Conservation (phyloP, 495 filamentous ascomycete genomes). For the Aspergillus funiculosus region DNA sequence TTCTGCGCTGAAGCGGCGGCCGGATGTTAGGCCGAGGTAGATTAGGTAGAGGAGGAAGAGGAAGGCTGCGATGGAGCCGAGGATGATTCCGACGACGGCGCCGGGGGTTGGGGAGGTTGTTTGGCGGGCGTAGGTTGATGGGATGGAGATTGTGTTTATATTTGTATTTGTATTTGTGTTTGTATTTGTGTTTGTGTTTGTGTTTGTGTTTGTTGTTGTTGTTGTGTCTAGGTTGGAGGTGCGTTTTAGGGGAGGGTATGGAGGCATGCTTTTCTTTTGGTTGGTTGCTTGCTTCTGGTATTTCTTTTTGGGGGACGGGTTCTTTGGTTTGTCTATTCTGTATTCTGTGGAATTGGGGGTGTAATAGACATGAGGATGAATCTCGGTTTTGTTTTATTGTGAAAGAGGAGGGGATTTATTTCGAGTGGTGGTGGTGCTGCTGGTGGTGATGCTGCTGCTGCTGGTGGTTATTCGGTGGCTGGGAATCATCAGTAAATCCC, state of each 20-base stretch:
- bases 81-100: constrained; percentile 73
- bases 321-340: too few species aligned
- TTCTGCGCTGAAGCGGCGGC: constrained; percentile 25
- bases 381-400: not conserved
- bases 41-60: constrained; percentile 69
- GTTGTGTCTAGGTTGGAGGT: not conserved
- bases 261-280: constrained; percentile 2
- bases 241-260: constrained; percentile 4
- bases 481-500: constrained; percentile 2
- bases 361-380: too few species aligned
- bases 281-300: not conserved
- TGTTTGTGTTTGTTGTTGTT: not conserved
- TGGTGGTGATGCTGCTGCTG: not conserved
- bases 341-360: too few species aligned
- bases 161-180: constrained; percentile 1
- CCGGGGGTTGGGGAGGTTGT: constrained; percentile 58
- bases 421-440: not conserved
- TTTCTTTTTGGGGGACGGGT: too few species aligned
- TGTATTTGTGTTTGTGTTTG: not conserved
- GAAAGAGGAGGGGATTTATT: not conserved
- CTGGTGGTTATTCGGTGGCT: constrained; percentile 14
- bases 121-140: constrained; percentile 60
- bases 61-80: constrained; percentile 80
- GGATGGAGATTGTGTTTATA: constrained; percentile 48
- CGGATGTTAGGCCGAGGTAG: constrained; percentile 58